Conservation (phyloP, 306 rosid genomes). For the Cucumis melo region DNA sequence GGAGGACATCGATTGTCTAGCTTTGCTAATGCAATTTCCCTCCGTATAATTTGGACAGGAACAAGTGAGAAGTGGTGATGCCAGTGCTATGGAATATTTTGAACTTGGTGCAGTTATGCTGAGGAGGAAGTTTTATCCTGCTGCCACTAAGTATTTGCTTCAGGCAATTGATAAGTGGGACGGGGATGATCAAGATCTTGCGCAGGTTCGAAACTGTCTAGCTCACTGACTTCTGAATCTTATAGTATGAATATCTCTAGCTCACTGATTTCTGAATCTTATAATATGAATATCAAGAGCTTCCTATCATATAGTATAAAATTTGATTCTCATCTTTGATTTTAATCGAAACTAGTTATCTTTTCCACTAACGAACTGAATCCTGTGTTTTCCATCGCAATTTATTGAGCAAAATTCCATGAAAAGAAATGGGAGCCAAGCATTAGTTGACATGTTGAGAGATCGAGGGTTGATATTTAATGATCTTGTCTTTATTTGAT, state of each 20-base stretch:
- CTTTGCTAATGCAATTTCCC: not conserved
- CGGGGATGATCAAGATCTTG: constrained; percentile 89
- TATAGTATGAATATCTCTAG: not conserved
- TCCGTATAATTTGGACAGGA: constrained; percentile 32
- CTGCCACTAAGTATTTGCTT: constrained; percentile 73
- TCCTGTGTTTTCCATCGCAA: not conserved
- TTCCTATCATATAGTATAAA: not conserved
- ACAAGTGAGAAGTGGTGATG: constrained; percentile 95
- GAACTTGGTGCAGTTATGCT: constrained; percentile 99
- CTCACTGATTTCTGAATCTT: not conserved
- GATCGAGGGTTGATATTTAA: not conserved
- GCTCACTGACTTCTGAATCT: not conserved
- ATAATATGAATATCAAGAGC: not conserved
- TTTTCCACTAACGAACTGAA: not conserved
- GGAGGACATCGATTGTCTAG: not conserved
- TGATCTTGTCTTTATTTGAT: not conserved
- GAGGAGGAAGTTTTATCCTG: constrained; percentile 90
- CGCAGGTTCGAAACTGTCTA: constrained; percentile 43
- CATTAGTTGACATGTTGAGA: not conserved
- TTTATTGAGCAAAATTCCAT: not conserved
- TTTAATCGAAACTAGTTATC: not conserved
- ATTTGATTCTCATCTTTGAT: not conserved
- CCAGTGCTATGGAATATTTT: constrained; percentile 73
- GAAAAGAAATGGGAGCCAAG: not conserved
- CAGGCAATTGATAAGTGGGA: constrained; percentile 98